These are phyloP conservation scores for Candida hungchunana DNA, from an alignment of 805 yeast species.

Conservation along the genomic window DNA sequence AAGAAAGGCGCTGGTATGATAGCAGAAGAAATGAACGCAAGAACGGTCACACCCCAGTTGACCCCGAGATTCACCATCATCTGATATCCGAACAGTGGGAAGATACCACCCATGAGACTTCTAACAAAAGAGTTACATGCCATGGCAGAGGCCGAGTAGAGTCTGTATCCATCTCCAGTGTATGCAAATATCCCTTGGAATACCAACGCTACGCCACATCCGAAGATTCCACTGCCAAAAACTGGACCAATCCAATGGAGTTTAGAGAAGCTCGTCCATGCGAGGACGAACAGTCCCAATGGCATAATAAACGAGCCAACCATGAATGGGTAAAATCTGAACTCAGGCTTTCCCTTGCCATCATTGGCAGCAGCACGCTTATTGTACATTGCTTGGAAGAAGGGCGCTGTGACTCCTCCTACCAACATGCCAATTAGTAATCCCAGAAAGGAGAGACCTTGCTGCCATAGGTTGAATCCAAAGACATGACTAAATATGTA, in stretches of 20 bases:
- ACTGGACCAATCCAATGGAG: conserved; percentile 74
- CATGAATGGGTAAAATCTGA: conserved; percentile 53
- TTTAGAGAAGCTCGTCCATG: conserved; percentile 58
- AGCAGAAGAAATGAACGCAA: conserved; percentile 45
- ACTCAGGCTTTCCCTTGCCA: conserved; percentile 55
- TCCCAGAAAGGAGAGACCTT: conserved; percentile 64
- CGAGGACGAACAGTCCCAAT: conserved; percentile 67
- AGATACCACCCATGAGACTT: conserved; percentile 50
- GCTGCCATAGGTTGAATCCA: conserved; percentile 46
- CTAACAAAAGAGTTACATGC: conserved; percentile 50
- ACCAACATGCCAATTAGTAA: conserved; percentile 46
- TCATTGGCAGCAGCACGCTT: conserved; percentile 36
- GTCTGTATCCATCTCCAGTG: conserved; percentile 58
- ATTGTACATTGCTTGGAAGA: conserved; percentile 40
- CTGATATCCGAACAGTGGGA: conserved; percentile 54
- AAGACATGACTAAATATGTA: conserved; percentile 52
- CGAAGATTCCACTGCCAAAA: conserved; percentile 70
- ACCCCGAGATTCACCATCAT: conserved; percentile 53
- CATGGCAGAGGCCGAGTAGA: conserved; percentile 48
- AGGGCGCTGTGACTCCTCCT: conserved; percentile 41
- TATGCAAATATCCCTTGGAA: conserved; percentile 66
- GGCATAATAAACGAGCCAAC: conserved; percentile 65
- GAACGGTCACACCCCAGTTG: conserved; percentile 53
- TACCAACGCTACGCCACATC: conserved; percentile 61
- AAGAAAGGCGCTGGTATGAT: conserved; percentile 54